Evolutionary conservation across 441 rosid species (phyloP), one percentile per base, ranked within the genome.

Genomic region (Adansonia madagascariensis): DNA sequence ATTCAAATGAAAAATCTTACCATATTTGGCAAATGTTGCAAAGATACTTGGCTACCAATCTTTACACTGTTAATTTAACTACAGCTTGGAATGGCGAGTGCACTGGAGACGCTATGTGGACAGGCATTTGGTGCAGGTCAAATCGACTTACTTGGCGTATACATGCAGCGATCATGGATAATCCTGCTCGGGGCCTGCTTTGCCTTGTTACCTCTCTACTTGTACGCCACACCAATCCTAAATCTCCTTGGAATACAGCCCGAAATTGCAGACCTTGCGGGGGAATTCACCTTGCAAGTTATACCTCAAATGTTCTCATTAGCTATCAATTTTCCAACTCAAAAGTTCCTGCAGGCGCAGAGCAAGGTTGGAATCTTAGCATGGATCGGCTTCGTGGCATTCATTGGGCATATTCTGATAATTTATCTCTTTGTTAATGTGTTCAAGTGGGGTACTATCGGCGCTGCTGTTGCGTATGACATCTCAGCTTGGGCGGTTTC

Each of bases 221-320:
- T 91, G 24, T 80, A 78, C 68, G 97, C 97, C 8, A 88, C 91
- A 1, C 95, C 95, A 49, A 78, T 94, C 62, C 87, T 94, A 31
- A 82, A 82, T 22, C 81, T 94, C 18, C 93, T 91, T 0, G 97
- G 94, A 56, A 89, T 85, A 74, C 86, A 85, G 67, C 82, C 81
- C 0, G 88, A 90, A 59, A 87, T 92, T 12, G 97, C 97, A 8
- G 86, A 88, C 27, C 71, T 88, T 10, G 92, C 98, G 0, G 97
- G 98, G 14, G 80, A 64, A 61, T 92, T 90, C 80, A 83, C 95
- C 0, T 27, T 88, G 4, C 91, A 85, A 68, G 89, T 93, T 31
- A 91, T 93, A 75, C 98, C 98, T n/a, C 98, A 92, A 64, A 89
- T 93, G 94, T 91, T 91, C 79, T 91, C 97, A 0, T 87, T 94